These are phyloP conservation scores for Cyamopsis tetragonoloba DNA, from an alignment of 306 rosid species.

Conservation along the genomic window DNA sequence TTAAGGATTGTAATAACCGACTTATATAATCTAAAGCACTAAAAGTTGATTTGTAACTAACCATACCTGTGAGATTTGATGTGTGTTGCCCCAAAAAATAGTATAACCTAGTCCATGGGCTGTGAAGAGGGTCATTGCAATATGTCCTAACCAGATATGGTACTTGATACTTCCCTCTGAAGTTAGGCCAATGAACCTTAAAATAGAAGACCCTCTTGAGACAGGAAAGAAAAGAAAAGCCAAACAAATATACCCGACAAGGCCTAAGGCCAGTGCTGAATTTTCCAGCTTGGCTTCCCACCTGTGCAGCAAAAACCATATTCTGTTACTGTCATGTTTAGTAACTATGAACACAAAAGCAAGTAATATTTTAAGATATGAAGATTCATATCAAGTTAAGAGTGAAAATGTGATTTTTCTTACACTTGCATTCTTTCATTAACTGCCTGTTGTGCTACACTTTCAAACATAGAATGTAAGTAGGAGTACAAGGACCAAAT, in stretches of 20 bases:
- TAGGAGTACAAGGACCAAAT: slow-evolving; percentile 51
- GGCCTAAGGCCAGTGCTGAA: slow-evolving; percentile 40
- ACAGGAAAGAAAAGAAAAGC: slow-evolving; percentile 54
- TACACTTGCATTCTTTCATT: slow-evolving; percentile 33
- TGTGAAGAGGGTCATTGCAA: slow-evolving; percentile 39
- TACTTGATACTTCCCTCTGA: slow-evolving; percentile 57
- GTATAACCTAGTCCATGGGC: slow-evolving; percentile 43
- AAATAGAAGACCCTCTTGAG: slow-evolving; percentile 51
- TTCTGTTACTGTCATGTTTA: neutral
- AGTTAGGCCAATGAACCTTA: slow-evolving; percentile 43
- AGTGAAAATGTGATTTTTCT: slow-evolving; percentile 23
- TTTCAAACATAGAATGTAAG: slow-evolving; percentile 39
- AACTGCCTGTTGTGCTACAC: slow-evolving; percentile 21
- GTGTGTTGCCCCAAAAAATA: slow-evolving; percentile 38
- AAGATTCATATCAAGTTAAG: neutral
- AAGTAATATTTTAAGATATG: neutral
- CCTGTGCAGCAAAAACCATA: slow-evolving; percentile 33
- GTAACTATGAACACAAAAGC: no score
- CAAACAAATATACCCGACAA: slow-evolving; percentile 46
- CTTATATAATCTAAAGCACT: no score
- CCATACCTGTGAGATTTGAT: slow-evolving; percentile 45
- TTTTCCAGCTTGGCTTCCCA: slow-evolving; percentile 53
- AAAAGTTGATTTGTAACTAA: no score
- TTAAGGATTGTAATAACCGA: no score
- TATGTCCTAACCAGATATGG: slow-evolving; percentile 54